These are phyloP conservation scores for Ophiostoma angusticollis DNA, from an alignment of 2,329 filamentous ascomycete genomes.

Conservation along the genomic window DNA sequence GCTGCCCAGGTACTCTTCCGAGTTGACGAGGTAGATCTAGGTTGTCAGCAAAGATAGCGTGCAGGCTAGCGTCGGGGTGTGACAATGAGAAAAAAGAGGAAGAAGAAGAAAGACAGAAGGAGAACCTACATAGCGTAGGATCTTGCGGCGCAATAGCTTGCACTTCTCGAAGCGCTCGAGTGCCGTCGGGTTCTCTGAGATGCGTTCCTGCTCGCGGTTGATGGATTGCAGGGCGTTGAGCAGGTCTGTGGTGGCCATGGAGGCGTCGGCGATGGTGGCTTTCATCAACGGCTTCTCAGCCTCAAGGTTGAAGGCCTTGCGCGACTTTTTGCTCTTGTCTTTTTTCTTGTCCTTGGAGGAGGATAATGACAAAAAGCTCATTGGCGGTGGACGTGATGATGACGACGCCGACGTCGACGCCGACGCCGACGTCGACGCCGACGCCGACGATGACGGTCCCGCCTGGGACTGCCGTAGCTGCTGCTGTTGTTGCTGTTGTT, in stretches of 20 bases:
- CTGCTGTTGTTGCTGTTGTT: too few relatives aligned
- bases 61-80: too few relatives aligned
- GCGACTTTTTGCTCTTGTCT: constrained; percentile 43
- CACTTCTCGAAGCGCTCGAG: constrained; percentile 71
- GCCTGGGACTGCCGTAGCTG: constrained; percentile 9
- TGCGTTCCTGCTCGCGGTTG: constrained; percentile 76
- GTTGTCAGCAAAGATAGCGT: too few relatives aligned
- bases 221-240: constrained; percentile 78
- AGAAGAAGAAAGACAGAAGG: not conserved
- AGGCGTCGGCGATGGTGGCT: constrained; percentile 75
- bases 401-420: not conserved
- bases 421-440: constrained; percentile 4
- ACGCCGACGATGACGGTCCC: constrained; percentile 13
- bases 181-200: constrained; percentile 70
- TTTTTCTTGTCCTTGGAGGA: constrained; percentile 36
- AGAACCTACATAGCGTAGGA: constrained; percentile 61
- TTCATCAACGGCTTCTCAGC: constrained; percentile 81
- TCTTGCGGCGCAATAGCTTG: constrained; percentile 71
- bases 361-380: too few relatives aligned
- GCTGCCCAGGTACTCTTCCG: constrained; percentile 81
- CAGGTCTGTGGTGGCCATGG: constrained; percentile 82
- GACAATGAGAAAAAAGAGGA: not conserved
- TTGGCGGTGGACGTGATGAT: constrained; percentile 19
- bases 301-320: constrained; percentile 66
- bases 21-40: constrained; percentile 77